Percentiles rank a stretch among this genome's conserved stretches.
These are phyloP conservation scores for Lithospermum erythrorhizon DNA, from an alignment of 257 asterid genomes.

Conservation along the genomic window DNA sequence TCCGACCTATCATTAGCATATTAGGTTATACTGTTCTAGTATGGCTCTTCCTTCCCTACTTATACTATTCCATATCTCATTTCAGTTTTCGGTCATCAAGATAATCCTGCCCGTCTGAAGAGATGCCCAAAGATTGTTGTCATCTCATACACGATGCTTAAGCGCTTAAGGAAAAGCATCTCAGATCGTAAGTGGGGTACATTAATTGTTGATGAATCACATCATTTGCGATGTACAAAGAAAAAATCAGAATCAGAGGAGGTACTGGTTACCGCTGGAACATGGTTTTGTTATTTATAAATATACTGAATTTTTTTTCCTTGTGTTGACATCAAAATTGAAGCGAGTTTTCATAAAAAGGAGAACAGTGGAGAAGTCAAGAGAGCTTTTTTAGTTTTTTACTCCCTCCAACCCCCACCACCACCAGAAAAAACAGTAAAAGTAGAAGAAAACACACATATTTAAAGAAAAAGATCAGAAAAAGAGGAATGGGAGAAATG, in stretches of 20 bases:
- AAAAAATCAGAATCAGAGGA: slow-evolving; percentile 62
- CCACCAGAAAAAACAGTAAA: too few species aligned
- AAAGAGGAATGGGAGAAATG: background rate
- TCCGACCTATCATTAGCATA: too few species aligned
- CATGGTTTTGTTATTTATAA: background rate
- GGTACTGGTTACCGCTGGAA: slow-evolving; percentile 27
- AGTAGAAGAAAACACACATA: background rate
- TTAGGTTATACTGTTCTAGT: too few species aligned
- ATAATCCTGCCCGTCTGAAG: slow-evolving; percentile 63
- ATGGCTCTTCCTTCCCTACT: background rate
- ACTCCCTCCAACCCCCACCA: too few species aligned
- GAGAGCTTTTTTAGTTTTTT: too few species aligned
- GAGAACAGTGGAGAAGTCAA: background rate
- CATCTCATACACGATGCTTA: slow-evolving; percentile 80
- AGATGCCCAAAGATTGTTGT: slow-evolving; percentile 72
- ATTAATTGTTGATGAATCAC: slow-evolving; percentile 87
- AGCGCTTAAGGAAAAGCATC: slow-evolving; percentile 64
- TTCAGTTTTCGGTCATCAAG: slow-evolving; percentile 75
- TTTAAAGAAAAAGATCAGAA: background rate
- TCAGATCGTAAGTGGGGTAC: slow-evolving; percentile 75
- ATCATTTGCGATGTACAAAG: slow-evolving; percentile 66
- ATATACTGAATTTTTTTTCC: background rate
- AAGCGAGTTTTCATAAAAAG: too few species aligned
- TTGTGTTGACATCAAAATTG: background rate
- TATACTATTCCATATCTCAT: slow-evolving; percentile 11